Conservation (phyloP, 768 basidiomycete genomes). For the Psilocybe azurescens region DNA sequence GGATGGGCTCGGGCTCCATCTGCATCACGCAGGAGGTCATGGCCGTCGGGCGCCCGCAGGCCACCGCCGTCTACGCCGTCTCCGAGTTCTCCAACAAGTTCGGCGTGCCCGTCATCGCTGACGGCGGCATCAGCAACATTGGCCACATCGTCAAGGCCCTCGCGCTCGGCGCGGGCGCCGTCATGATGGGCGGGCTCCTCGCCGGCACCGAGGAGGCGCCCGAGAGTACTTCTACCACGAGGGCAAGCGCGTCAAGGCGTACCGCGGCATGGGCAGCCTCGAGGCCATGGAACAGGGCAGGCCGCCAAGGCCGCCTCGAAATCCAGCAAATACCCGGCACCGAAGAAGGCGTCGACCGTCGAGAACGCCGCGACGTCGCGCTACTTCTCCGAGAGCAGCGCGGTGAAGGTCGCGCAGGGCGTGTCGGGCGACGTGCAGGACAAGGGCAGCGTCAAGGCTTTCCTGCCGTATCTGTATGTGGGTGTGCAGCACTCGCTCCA, state of each 20-base stretch:
- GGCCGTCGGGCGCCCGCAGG: constrained; percentile 98
- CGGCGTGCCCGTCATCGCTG: constrained; percentile 95
- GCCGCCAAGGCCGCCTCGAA: constrained; percentile 34
- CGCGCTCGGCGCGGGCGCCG: constrained; percentile 90
- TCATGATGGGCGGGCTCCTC: constrained; percentile 98
- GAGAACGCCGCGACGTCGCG: constrained; percentile 97
- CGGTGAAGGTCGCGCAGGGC: constrained; percentile 96
- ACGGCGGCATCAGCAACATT: constrained; percentile 94
- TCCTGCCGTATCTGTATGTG: constrained; percentile 83
- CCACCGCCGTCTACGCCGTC: constrained; percentile 96
- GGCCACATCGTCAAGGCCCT: constrained; percentile 98
- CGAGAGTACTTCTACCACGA: constrained; percentile 99
- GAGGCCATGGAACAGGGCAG: constrained; percentile 89
- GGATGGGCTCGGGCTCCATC: constrained; percentile 98
- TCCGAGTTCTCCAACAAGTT: constrained; percentile 93
- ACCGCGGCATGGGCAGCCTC: constrained; percentile 97
- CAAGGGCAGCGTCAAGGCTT: constrained; percentile 93
- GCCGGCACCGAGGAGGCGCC: constrained; percentile 98
- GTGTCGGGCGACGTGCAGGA: constrained; percentile 97
- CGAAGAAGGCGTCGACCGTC: constrained; percentile 50
- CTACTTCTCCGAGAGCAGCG: constrained; percentile 92
- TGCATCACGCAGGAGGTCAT: constrained; percentile 99
- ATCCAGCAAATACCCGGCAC: constrained; percentile 50
- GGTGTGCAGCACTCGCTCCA: constrained; percentile 95
- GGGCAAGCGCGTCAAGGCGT: constrained; percentile 98